These are phyloP conservation scores for Emergomyces orientalis DNA, from an alignment of 2,329 filamentous ascomycete species.

Conservation along the genomic window DNA sequence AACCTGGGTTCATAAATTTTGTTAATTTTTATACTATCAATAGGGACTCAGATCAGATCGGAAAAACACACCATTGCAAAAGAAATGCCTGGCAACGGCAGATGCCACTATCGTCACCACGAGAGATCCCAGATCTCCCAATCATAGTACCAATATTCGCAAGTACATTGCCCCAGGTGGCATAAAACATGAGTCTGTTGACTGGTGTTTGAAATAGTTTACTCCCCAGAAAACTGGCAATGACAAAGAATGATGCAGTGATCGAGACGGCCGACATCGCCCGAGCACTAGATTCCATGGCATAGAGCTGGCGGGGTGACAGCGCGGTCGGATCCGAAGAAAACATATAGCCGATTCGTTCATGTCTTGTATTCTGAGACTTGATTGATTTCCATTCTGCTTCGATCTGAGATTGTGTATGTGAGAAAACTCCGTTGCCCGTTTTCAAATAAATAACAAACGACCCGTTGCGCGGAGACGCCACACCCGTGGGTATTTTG, in stretches of 20 bases:
- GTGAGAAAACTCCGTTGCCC: not conserved
- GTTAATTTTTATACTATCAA: slow-evolving; percentile 1
- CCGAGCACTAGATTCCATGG: slow-evolving; percentile 15
- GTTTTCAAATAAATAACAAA: not conserved
- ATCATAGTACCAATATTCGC: slow-evolving; percentile 69
- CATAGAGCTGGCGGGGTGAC: not conserved
- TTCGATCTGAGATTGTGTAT: not conserved
- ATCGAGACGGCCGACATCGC: slow-evolving; percentile 19
- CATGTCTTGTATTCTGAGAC: not conserved
- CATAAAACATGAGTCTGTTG: slow-evolving; percentile 75
- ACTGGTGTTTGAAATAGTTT: slow-evolving; percentile 39
- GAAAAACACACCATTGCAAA: slow-evolving; percentile 62
- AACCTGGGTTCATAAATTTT: slow-evolving; percentile 46
- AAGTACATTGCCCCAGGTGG: slow-evolving; percentile 71
- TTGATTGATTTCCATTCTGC: not conserved
- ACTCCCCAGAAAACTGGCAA: slow-evolving; percentile 16
- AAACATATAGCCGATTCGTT: not conserved
- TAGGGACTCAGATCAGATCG: not conserved
- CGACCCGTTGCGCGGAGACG: not conserved
- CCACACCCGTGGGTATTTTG: not conserved
- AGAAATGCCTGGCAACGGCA: slow-evolving; percentile 71
- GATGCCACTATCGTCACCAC: slow-evolving; percentile 44
- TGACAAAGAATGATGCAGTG: slow-evolving; percentile 16
- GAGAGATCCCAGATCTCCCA: slow-evolving; percentile 50
- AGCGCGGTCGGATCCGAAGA: not conserved